Percentiles rank a stretch among this genome's conserved stretches.
Conservation (phyloP, 345 rosid species). For the Citropsis articulata region DNA sequence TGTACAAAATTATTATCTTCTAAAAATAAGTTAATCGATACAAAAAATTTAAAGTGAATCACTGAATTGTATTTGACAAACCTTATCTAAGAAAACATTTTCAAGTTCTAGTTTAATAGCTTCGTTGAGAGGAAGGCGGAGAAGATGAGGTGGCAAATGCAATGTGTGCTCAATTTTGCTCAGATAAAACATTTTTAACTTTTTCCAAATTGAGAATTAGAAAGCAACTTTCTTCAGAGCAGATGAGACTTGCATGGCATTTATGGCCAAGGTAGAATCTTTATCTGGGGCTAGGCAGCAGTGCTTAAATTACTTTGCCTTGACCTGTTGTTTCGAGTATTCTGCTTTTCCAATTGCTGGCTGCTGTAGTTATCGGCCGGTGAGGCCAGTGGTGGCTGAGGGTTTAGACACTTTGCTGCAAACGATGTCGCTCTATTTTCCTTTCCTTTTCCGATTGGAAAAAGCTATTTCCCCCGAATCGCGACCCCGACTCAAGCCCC, state of each 20-base stretch:
- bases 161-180: constrained; percentile 75
- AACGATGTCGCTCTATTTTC: no score
- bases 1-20: constrained; percentile 11
- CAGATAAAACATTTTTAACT: constrained; percentile 56
- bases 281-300: no score
- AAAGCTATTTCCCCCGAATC: no score
- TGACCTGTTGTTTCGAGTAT: no score
- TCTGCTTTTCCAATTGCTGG: no score
- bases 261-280: no score
- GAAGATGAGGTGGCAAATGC: constrained; percentile 73
- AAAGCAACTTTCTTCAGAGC: neutral
- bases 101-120: constrained; percentile 65
- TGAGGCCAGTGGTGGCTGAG: no score
- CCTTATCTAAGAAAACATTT: constrained; percentile 77
- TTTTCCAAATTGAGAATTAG: neutral
- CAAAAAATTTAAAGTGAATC: neutral
- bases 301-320: no score
- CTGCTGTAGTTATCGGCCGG: no score
- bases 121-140: constrained; percentile 58
- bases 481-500: no score
- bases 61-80: constrained; percentile 7
- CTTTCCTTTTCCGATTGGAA: no score
- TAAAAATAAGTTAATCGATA: neutral
- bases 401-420: no score
- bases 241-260: neutral